Conservation (phyloP, 225 moss, liverwort and hornwort genomes). For the Straminergon stramineum region DNA sequence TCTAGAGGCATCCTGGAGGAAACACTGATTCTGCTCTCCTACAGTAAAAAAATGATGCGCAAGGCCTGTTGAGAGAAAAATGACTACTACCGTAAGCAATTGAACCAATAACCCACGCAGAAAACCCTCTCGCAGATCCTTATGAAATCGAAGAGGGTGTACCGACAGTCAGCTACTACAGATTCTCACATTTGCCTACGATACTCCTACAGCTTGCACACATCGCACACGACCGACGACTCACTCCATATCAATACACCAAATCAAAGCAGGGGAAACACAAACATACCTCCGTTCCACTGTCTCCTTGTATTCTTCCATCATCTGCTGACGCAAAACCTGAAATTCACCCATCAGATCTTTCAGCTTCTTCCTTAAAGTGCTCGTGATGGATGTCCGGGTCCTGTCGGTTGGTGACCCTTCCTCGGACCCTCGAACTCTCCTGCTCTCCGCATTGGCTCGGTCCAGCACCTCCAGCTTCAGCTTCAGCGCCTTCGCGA, state of each 20-base stretch:
- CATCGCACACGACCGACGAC: not conserved
- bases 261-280: not conserved
- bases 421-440: conserved; percentile 37
- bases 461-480: conserved; percentile 39
- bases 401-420: conserved; percentile 49
- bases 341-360: conserved; percentile 51
- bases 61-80: not conserved
- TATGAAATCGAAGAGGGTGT: not conserved
- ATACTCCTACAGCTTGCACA: not conserved
- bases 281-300: conserved; percentile 24
- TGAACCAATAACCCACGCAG: not conserved
- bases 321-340: conserved; percentile 35
- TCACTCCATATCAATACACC: not conserved
- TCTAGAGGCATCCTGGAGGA: not conserved
- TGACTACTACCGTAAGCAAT: not conserved
- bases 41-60: not conserved
- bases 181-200: not conserved
- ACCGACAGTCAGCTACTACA: too few relatives aligned
- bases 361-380: conserved; percentile 42
- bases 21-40: not conserved
- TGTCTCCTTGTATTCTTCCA: conserved; percentile 49
- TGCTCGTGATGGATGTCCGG: conserved; percentile 46
- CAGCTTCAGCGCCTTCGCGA: conserved; percentile 38
- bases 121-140: not conserved
- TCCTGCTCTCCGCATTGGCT: conserved; percentile 40